Conservation (phyloP, 2,329 filamentous ascomycete genomes). For the Ceratocystiopsis brevicomis region DNA sequence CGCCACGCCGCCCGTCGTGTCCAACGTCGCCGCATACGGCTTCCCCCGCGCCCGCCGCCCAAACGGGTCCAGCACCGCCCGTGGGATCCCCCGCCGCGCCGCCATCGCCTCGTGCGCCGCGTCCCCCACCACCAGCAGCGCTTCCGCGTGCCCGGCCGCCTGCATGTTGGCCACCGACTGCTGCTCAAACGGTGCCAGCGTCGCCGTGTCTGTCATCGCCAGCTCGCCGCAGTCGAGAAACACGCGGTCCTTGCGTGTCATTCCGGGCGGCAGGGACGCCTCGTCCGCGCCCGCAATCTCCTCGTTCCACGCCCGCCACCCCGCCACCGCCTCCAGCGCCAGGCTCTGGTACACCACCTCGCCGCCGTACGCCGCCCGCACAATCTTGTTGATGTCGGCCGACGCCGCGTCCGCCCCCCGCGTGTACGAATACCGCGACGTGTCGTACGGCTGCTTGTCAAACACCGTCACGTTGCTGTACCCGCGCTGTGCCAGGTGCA, state of each 20-base stretch:
- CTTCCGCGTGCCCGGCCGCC: no score
- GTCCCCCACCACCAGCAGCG: no score
- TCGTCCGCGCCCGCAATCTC: conserved; percentile 13
- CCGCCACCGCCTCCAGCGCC: conserved; percentile 20
- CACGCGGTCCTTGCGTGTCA: conserved; percentile 15
- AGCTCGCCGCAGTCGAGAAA: conserved; percentile 13
- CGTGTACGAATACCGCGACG: conserved; percentile 21
- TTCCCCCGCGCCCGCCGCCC: conserved; percentile 14
- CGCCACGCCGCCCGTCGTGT: conserved; percentile 26
- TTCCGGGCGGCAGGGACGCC: conserved; percentile 4
- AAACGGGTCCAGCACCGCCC: conserved; percentile 6
- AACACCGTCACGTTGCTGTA: conserved; percentile 29
- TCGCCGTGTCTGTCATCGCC: conserved; percentile 8
- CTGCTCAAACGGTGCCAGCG: conserved; percentile 20
- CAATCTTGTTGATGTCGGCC: conserved; percentile 27
- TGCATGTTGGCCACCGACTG: neutral
- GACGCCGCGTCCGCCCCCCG: conserved; percentile 25
- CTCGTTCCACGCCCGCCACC: conserved; percentile 27
- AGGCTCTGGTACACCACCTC: conserved; percentile 28
- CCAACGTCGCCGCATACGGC: conserved; percentile 12
- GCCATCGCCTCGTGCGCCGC: no score
- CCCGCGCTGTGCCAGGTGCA: conserved; percentile 24
- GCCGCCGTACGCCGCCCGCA: conserved; percentile 22
- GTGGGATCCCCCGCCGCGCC: conserved; percentile 7
- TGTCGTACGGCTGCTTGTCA: conserved; percentile 25